Evolutionary conservation across 768 basidiomycete genomes (phyloP).

Genomic region (Cyathus striatus): DNA sequence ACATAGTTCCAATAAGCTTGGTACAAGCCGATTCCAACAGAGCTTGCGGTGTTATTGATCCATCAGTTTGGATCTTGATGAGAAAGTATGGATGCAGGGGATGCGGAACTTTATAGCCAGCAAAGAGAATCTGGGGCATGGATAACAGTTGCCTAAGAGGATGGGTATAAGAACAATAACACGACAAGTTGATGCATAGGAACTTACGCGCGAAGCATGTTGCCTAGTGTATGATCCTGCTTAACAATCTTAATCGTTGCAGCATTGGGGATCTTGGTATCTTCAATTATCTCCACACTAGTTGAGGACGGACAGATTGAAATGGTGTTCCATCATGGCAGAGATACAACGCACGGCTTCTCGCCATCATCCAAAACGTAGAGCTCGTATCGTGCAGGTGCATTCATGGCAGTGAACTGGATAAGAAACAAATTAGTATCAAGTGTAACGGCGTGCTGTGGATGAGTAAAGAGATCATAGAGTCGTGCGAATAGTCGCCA

Average conservation of each 20-base stretch:
- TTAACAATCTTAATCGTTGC: constrained; percentile 93
- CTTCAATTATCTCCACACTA: constrained; percentile 89
- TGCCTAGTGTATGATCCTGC: constrained; percentile 95
- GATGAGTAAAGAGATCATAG: too few species aligned
- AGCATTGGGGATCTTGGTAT: constrained; percentile 97
- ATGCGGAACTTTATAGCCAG: constrained; percentile 97
- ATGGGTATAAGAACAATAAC: constrained; percentile 3
- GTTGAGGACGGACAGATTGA: constrained; percentile 4
- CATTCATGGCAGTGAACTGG: constrained; percentile 60
- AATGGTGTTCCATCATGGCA: constrained; percentile 7
- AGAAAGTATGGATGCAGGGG: constrained; percentile 92
- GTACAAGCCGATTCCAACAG: constrained; percentile 82
- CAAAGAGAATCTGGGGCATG: constrained; percentile 87
- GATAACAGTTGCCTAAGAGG: constrained; percentile 76
- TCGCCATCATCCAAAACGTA: constrained; percentile 93
- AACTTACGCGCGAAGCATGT: constrained; percentile 91
- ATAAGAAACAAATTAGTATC: too few species aligned
- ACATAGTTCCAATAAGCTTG: constrained; percentile 69
- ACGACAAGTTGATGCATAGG: constrained; percentile 7
- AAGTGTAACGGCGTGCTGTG: too few species aligned
- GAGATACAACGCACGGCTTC: constrained; percentile 66
- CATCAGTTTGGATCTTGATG: constrained; percentile 95
- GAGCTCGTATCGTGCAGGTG: constrained; percentile 87
- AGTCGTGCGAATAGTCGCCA: too few species aligned
- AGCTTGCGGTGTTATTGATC: constrained; percentile 73